Conservation (phyloP, 148 eudicot species). For the Fagopyrum tataricum region DNA sequence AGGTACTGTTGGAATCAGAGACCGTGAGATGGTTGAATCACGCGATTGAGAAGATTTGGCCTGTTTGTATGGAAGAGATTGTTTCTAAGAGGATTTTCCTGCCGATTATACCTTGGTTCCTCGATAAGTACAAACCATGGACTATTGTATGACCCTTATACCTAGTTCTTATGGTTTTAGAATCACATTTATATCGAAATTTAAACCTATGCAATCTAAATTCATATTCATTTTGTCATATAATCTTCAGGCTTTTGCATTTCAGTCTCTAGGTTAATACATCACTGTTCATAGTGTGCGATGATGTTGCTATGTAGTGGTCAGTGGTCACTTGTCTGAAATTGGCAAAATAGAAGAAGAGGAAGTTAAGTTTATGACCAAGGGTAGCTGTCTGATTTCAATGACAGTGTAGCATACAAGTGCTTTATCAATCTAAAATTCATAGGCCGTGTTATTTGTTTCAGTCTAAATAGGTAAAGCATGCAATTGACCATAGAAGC, state of each 20-base stretch:
- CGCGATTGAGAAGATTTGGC: constrained; percentile 84
- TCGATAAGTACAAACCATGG: constrained; percentile 96
- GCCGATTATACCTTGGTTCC: constrained; percentile 92
- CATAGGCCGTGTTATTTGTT: background rate
- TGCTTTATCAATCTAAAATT: background rate
- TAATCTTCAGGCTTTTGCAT: background rate
- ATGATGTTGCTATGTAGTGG: background rate
- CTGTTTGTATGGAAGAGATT: constrained; percentile 77
- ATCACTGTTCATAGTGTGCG: background rate
- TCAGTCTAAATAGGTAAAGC: background rate
- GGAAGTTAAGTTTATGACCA: background rate
- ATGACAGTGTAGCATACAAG: background rate
- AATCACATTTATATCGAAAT: background rate
- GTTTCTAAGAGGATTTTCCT: constrained; percentile 85
- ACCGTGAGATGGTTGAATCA: constrained; percentile 88
- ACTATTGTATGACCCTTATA: constrained; percentile 56
- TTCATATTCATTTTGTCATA: background rate
- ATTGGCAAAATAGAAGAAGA: background rate
- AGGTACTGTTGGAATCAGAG: constrained; percentile 85
- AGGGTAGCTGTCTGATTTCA: background rate
- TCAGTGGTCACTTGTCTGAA: background rate
- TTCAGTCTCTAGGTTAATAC: background rate
- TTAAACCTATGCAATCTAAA: background rate
- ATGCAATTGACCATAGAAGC: background rate
- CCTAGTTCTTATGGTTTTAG: background rate